Percentiles rank a stretch among this genome's conserved stretches.
phyloP scores from a whole-genome alignment of 176 grass and related monocot species.

The Aegilops speltoides region DNA sequence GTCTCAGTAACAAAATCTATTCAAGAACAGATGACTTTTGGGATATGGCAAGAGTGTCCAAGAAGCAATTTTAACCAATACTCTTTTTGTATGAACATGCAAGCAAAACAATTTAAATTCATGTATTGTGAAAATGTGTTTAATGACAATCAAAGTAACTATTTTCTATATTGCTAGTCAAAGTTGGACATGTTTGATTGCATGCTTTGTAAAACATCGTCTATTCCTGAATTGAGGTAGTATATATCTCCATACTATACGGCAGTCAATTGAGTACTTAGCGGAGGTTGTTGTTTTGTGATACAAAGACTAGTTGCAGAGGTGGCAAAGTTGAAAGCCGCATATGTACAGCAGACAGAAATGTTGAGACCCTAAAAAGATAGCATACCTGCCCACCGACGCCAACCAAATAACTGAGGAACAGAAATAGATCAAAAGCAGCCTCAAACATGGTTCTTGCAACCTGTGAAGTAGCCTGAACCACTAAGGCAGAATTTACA shows the following conservation, averaged over 20 bases:
- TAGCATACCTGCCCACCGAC: slow-evolving; percentile 82
- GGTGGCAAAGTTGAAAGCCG: slow-evolving; percentile 9
- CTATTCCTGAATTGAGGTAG: not conserved
- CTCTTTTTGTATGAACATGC: not conserved
- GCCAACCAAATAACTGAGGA: slow-evolving; percentile 81
- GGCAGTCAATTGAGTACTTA: not conserved
- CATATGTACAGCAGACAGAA: slow-evolving; percentile 18
- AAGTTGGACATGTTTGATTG: not conserved
- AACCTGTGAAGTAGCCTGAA: slow-evolving; percentile 81
- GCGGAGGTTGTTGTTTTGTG: not conserved
- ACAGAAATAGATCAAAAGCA: slow-evolving; percentile 83
- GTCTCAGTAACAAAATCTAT: slow-evolving; percentile 4
- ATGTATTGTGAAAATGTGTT: not conserved
- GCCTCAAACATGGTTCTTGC: slow-evolving; percentile 85
- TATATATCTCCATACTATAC: slow-evolving; percentile 19
- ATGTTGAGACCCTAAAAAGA: slow-evolving; percentile 16
- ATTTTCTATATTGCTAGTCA: not conserved
- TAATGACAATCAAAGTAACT: not conserved
- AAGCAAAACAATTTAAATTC: not conserved
- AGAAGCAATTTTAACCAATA: not conserved
- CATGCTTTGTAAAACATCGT: not conserved
- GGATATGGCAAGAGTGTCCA: not conserved
- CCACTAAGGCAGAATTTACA: slow-evolving; percentile 68
- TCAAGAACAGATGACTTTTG: slow-evolving; percentile 5
- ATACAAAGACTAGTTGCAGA: not conserved